A percentile compares a stretch with the other conserved stretches of the same genome.
These are phyloP conservation scores for Sclerotinia spermophila DNA, from an alignment of 2,329 filamentous ascomycete genomes.

Conservation along the genomic window DNA sequence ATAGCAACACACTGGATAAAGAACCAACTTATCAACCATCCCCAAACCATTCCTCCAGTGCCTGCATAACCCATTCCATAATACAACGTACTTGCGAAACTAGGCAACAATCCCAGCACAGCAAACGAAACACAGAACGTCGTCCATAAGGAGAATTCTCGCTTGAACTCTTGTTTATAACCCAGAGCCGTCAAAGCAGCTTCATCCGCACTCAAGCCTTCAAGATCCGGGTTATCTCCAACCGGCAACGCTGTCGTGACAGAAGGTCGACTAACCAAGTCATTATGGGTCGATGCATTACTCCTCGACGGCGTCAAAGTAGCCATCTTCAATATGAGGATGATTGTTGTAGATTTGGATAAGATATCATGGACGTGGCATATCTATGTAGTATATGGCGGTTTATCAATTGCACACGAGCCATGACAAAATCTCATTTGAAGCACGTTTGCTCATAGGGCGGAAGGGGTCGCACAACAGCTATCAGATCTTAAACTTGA, in stretches of 20 bases:
- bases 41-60: slow-evolving; percentile 68
- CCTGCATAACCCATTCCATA: slow-evolving; percentile 64
- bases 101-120: slow-evolving; percentile 66
- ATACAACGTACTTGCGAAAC: slow-evolving; percentile 66
- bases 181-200: slow-evolving; percentile 59
- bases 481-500: slow-evolving; percentile 16
- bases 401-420: background rate
- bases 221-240: slow-evolving; percentile 45
- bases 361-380: background rate
- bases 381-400: slow-evolving; percentile 7
- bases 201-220: slow-evolving; percentile 52
- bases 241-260: slow-evolving; percentile 50
- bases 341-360: background rate
- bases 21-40: slow-evolving; percentile 69
- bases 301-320: slow-evolving; percentile 6
- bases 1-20: slow-evolving; percentile 69
- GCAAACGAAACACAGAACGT: slow-evolving; percentile 73
- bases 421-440: background rate
- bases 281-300: slow-evolving; percentile 21
- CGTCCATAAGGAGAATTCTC: slow-evolving; percentile 71
- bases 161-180: slow-evolving; percentile 50
- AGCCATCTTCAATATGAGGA: slow-evolving; percentile 14
- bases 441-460: background rate
- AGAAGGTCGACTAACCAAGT: slow-evolving; percentile 20
- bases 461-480: slow-evolving; percentile 8